Evolutionary conservation across 768 basidiomycete genomes (phyloP), one percentile per base, ranked within the genome.

Genomic region (Tylopilus sp.): DNA sequence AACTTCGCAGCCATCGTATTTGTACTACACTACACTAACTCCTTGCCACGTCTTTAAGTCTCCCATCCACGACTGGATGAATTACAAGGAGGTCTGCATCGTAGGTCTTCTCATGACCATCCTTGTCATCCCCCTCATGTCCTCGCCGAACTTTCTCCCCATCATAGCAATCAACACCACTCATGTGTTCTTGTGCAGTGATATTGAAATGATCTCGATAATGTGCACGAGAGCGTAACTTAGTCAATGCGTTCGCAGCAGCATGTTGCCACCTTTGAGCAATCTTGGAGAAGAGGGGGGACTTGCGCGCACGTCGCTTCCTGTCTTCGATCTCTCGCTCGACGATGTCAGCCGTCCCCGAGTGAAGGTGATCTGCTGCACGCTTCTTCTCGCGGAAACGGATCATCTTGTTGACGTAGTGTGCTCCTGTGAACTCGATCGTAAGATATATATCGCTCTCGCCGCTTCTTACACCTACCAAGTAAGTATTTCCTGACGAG

Each of bases 401-500:
- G 30, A 77, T 65, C 73, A 88, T 75, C 54, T 76, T 82, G 63
- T 86, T 86, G 54, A 94, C 83, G 59, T 84, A 92, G 26, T 83
- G 81, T 22, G 84, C 82, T 10, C 89, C 90, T 92, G 38, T 9
- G 34, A 49, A 50, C 22, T 57, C 64, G 51, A 40, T 48, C 22
- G 19, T 59, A 13, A 64, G 42, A 14, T 6, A 22, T 40, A 26
- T 25, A 30, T 43, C 25, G 9, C 40, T 28, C n/a, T 47, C 3
- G 17, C 13, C 21, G 11, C 4, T 10, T 9, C 38, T 10, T 11
- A 25, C 28, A 53, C 63, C 11, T 56, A 89, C 92, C 93, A 38
- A 96, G 79, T 3, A 95, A 74, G 71, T 93, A 95, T 60, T 85
- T 86, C 57, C 93, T 77, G 28, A 95, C 87, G 47, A 96, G 81